Evolutionary conservation across 345 rosid species (phyloP).

Genomic region (Euphorbia pulcherrima): DNA sequence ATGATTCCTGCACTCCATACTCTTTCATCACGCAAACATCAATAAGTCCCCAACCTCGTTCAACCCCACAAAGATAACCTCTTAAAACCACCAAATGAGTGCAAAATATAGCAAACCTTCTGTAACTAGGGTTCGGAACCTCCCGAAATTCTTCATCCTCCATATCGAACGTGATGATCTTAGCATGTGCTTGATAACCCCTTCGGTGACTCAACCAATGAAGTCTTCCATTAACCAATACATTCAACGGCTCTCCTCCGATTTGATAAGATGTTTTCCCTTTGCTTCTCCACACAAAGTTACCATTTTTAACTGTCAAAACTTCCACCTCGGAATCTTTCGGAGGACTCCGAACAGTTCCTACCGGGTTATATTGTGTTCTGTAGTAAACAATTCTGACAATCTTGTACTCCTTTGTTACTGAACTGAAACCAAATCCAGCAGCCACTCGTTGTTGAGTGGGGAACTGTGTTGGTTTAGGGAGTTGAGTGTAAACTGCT

Average conservation of each 20-base stretch:
- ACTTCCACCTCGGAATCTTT: constrained; percentile 47
- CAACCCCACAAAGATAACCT: too few species aligned
- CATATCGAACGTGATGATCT: too few species aligned
- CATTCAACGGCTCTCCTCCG: constrained; percentile 8
- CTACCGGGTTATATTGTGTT: not conserved
- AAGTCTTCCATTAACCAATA: too few species aligned
- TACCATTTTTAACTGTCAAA: constrained; percentile 34
- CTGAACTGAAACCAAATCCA: constrained; percentile 57
- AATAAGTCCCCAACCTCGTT: too few species aligned
- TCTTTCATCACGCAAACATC: too few species aligned
- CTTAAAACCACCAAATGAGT: too few species aligned
- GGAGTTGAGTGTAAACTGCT: constrained; percentile 37
- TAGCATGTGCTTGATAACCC: too few species aligned
- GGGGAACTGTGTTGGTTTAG: constrained; percentile 30
- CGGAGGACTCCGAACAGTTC: not conserved
- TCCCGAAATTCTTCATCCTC: too few species aligned
- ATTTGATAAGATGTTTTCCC: constrained; percentile 5
- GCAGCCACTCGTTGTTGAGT: constrained; percentile 47
- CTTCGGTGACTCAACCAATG: too few species aligned
- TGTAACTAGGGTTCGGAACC: too few species aligned
- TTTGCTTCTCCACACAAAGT: constrained; percentile 26
- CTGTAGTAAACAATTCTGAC: constrained; percentile 21
- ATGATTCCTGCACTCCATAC: too few species aligned
- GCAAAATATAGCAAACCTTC: too few species aligned
- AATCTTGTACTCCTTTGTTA: constrained; percentile 51